Conservation (phyloP, 768 basidiomycete species). For the Suillus bovinus region DNA sequence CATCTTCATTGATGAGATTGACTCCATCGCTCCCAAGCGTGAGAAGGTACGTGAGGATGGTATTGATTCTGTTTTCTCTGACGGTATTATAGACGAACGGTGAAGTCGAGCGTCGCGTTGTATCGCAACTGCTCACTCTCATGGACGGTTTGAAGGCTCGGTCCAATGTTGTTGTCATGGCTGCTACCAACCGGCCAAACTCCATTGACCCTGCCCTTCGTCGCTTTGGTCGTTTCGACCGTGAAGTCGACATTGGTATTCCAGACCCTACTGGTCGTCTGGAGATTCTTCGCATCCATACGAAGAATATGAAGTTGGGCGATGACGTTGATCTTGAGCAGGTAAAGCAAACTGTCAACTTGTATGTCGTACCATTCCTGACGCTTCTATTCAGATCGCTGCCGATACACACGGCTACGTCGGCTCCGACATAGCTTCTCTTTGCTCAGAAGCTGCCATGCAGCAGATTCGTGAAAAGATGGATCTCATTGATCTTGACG, state of each 20-base stretch:
- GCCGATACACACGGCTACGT: conserved; percentile 99
- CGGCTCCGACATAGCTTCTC: conserved; percentile 94
- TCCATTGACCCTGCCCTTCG: conserved; percentile 98
- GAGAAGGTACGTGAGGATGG: conserved; percentile 70
- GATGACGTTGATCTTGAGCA: conserved; percentile 98
- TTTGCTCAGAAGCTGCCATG: conserved; percentile 99
- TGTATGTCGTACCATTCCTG: conserved; percentile 11
- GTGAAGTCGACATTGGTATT: conserved; percentile 99
- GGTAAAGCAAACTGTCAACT: conserved; percentile 36
- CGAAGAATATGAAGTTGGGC: conserved; percentile 98
- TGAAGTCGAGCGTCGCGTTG: conserved; percentile 99
- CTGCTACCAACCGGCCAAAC: conserved; percentile 98
- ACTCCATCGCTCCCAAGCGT: conserved; percentile 99
- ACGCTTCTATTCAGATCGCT: conserved; percentile 64
- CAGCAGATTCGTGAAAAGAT: conserved; percentile 99
- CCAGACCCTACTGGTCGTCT: conserved; percentile 99
- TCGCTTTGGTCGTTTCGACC: conserved; percentile 98
- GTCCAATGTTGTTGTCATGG: conserved; percentile 99
- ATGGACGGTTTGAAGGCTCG: conserved; percentile 99
- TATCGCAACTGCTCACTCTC: conserved; percentile 95
- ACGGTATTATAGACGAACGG: conserved; percentile 78
- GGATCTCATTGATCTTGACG: conserved; percentile 94
- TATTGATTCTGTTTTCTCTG: conserved; percentile 10
- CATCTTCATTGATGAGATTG: conserved; percentile 99
- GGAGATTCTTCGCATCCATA: conserved; percentile 98